Conservation (phyloP, 139 green algal genomes). For the Parachlorella kessleri region DNA sequence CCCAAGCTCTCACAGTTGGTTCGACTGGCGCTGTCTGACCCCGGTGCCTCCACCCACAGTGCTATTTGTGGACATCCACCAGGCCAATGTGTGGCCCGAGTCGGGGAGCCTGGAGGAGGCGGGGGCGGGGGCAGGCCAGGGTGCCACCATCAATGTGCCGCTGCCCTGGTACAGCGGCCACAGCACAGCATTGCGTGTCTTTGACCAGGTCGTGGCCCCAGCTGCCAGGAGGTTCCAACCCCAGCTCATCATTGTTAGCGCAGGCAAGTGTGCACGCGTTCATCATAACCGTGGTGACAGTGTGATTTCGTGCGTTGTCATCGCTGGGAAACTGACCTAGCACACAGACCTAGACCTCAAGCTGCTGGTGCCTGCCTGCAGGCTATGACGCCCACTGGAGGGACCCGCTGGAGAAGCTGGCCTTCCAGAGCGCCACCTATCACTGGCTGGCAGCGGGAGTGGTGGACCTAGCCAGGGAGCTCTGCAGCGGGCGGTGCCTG, state of each 20-base stretch:
- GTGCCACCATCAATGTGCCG: slow-evolving; percentile 81
- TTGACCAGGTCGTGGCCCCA: slow-evolving; percentile 67
- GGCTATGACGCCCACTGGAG: slow-evolving; percentile 89
- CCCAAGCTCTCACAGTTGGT: too few species aligned
- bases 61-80: slow-evolving; percentile 69
- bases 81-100: slow-evolving; percentile 39
- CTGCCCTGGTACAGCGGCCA: slow-evolving; percentile 56
- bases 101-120: slow-evolving; percentile 32
- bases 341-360: too few species aligned
- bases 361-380: too few species aligned
- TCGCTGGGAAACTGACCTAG: too few species aligned
- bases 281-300: too few species aligned
- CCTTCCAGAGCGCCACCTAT: slow-evolving; percentile 78
- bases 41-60: too few species aligned
- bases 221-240: slow-evolving; percentile 73
- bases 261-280: too few species aligned
- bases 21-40: too few species aligned
- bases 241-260: slow-evolving; percentile 86
- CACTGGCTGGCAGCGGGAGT: slow-evolving; percentile 54
- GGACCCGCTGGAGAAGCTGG: slow-evolving; percentile 85
- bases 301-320: too few species aligned
- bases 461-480: slow-evolving; percentile 49
- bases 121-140: slow-evolving; percentile 51
- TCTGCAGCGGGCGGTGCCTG: slow-evolving; percentile 73
- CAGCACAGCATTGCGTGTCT: slow-evolving; percentile 49